Evolutionary conservation across 2,329 filamentous ascomycete genomes (phyloP).

Genomic region (Balansia obtecta): DNA sequence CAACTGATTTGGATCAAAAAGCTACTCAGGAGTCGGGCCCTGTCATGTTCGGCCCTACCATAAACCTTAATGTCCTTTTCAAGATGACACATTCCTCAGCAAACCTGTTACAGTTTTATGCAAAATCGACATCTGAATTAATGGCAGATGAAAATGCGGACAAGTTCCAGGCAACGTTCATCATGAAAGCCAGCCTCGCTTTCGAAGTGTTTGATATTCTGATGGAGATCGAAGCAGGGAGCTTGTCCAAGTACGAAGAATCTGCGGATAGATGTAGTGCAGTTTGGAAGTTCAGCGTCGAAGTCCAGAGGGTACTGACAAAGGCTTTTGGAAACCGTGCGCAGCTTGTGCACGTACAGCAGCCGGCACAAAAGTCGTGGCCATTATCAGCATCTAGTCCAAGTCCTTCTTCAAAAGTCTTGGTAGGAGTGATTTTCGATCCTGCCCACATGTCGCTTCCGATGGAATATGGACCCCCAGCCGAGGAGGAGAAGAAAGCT

Average conservation of each 20-base stretch:
- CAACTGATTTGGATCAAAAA: constrained; percentile 19
- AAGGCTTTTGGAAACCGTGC: constrained; percentile 67
- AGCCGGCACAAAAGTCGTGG: constrained; percentile 21
- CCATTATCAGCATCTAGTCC: constrained; percentile 12
- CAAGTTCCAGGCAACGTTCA: constrained; percentile 78
- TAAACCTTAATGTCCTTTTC: constrained; percentile 71
- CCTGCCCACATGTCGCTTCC: constrained; percentile 58
- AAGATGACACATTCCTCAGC: constrained; percentile 89
- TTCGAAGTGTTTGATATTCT: constrained; percentile 42
- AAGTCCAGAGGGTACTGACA: constrained; percentile 51
- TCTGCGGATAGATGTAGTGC: constrained; percentile 29
- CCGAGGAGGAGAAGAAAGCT: constrained; percentile 75
- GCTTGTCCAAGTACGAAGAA: constrained; percentile 16
- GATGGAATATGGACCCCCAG: constrained; percentile 78
- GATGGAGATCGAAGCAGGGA: constrained; percentile 23
- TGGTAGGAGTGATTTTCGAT: constrained; percentile 61
- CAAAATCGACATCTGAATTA: constrained; percentile 59
- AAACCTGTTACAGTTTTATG: constrained; percentile 57
- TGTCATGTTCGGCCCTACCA: constrained; percentile 63
- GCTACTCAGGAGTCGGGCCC: constrained; percentile 39
- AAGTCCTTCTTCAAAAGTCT: constrained; percentile 26
- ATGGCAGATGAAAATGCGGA: constrained; percentile 63
- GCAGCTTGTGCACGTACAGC: constrained; percentile 49
- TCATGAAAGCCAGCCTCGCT: constrained; percentile 44
- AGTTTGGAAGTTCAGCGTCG: constrained; percentile 35